Conservation (phyloP, 192 early-diverging fungal species). For the Irineochytrium annulatum region DNA sequence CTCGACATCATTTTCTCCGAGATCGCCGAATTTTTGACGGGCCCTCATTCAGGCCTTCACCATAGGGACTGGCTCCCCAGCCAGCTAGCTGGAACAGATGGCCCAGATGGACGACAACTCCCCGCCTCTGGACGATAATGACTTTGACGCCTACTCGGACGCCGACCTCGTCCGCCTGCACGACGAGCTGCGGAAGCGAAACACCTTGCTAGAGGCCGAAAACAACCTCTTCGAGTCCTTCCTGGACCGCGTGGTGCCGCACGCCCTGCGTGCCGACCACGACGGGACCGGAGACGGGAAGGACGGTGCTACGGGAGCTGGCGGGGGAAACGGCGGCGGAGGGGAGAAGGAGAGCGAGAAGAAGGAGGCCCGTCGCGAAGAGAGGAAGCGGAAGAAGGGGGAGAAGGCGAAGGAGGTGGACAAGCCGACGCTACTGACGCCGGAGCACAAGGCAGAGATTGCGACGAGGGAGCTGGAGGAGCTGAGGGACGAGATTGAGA, state of each 20-base stretch:
- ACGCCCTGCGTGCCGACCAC: not conserved
- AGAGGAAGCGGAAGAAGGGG: constrained; percentile 49
- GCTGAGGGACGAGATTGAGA: constrained; percentile 57
- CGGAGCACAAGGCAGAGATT: constrained; percentile 59
- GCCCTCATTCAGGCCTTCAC: too few species aligned
- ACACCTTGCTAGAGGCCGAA: constrained; percentile 39
- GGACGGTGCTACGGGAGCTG: not conserved
- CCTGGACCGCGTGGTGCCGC: constrained; percentile 39
- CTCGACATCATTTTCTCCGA: too few species aligned
- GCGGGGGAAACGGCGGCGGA: not conserved
- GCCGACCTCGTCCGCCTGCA: constrained; percentile 37
- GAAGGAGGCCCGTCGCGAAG: constrained; percentile 9
- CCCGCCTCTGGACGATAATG: constrained; percentile 28
- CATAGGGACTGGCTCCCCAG: too few species aligned
- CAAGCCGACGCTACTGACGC: constrained; percentile 43
- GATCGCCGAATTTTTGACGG: too few species aligned
- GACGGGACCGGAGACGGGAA: not conserved
- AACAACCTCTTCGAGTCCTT: constrained; percentile 52
- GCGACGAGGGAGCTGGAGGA: constrained; percentile 59
- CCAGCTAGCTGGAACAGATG: too few species aligned
- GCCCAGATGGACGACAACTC: not conserved
- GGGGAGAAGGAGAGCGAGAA: constrained; percentile 4
- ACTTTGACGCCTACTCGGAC: constrained; percentile 51
- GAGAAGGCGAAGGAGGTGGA: constrained; percentile 44
- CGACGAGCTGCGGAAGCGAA: constrained; percentile 41